Conservation (phyloP, 352 stramenopile species). For the Globisporangium cystogenes region DNA sequence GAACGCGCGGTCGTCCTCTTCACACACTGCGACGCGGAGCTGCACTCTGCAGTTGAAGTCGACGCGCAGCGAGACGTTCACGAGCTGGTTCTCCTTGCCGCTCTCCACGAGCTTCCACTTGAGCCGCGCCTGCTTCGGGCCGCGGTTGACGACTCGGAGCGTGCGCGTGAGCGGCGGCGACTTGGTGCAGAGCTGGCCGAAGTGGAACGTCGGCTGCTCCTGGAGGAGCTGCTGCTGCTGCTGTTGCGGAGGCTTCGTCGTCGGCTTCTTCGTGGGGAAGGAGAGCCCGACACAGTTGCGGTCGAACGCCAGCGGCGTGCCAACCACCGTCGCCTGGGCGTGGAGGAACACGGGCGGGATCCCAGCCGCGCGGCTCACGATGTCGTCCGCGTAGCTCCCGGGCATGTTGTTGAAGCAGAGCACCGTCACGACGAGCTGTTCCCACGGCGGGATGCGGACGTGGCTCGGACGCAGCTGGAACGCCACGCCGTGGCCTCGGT, state of each 20-base stretch:
- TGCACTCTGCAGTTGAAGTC: conserved; percentile 38
- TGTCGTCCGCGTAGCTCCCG: conserved; percentile 53
- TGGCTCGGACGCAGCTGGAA: conserved; percentile 30
- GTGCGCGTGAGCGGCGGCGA: conserved; percentile 33
- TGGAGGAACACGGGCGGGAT: conserved; percentile 61
- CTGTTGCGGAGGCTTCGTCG: too few relatives aligned
- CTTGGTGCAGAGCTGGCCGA: conserved; percentile 42
- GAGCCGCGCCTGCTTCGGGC: conserved; percentile 45
- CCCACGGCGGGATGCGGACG: conserved; percentile 49
- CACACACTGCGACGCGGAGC: conserved; percentile 34
- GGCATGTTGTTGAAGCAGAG: conserved; percentile 81
- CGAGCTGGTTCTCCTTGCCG: conserved; percentile 44
- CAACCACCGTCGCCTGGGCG: conserved; percentile 42
- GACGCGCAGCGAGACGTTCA: conserved; percentile 48
- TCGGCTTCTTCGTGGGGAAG: conserved; percentile 18
- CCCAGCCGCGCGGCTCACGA: conserved; percentile 45
- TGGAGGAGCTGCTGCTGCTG: not conserved
- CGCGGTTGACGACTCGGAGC: conserved; percentile 64
- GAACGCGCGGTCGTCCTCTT: conserved; percentile 14
- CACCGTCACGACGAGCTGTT: conserved; percentile 40
- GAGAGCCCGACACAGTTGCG: conserved; percentile 60
- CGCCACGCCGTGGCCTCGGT: conserved; percentile 42
- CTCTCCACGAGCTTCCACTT: conserved; percentile 54
- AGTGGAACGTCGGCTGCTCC: conserved; percentile 32
- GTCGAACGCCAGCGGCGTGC: conserved; percentile 49